phyloP scores from a whole-genome alignment of 441 rosid genomes.

The Pelargonium cotyledonis region DNA sequence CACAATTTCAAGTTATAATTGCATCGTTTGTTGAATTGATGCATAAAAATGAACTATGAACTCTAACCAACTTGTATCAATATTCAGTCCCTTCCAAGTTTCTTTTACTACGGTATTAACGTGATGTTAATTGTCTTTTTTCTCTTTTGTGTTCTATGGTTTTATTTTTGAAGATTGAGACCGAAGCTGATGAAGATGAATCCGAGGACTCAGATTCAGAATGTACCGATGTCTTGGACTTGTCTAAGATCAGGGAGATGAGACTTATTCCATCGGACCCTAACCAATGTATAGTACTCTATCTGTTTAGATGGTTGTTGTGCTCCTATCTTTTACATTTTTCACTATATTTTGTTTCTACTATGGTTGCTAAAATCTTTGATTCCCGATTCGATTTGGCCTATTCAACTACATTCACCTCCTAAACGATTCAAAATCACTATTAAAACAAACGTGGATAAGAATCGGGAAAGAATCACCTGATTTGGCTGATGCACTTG shows the following conservation, averaged over 20 bases:
- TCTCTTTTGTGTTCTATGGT: not conserved
- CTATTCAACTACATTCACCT: no score
- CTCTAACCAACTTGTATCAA: no score
- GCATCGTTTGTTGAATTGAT: no score
- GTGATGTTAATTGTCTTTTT: slow-evolving; percentile 10
- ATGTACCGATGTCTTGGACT: slow-evolving; percentile 38
- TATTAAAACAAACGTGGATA: no score
- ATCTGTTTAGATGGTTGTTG: not conserved
- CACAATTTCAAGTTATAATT: no score
- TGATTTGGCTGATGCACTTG: no score
- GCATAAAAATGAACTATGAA: no score
- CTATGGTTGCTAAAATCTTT: no score
- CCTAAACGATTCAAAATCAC: no score
- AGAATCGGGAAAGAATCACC: no score
- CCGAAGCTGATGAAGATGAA: slow-evolving; percentile 44
- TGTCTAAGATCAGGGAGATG: slow-evolving; percentile 71
- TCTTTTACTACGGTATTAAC: not conserved
- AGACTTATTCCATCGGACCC: slow-evolving; percentile 89
- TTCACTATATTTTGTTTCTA: not conserved
- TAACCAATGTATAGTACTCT: slow-evolving; percentile 44
- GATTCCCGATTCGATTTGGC: no score
- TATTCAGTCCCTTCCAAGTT: no score
- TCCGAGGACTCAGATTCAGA: slow-evolving; percentile 57
- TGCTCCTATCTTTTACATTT: not conserved
- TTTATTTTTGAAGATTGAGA: slow-evolving; percentile 55